phyloP scores from a whole-genome alignment of 2,329 filamentous ascomycete species.

The Helotiales sp. region DNA sequence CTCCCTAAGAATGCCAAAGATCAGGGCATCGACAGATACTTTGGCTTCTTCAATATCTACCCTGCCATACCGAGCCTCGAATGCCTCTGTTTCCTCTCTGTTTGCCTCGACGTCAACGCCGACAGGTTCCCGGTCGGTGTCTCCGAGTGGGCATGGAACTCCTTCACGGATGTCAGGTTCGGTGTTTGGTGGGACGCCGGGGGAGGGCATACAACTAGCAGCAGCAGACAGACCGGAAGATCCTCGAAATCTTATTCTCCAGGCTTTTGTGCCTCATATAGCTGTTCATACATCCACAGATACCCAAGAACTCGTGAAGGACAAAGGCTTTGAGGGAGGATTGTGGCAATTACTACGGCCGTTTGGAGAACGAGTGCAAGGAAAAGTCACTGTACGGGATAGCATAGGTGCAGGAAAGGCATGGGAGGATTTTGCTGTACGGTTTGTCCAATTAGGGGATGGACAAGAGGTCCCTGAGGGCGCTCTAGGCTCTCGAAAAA shows the following conservation, averaged over 20 bases:
- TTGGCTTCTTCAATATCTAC: constrained; percentile 53
- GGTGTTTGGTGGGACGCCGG: constrained; percentile 53
- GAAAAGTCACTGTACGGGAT: constrained; percentile 89
- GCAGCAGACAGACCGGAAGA: constrained; percentile 46
- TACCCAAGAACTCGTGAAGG: constrained; percentile 76
- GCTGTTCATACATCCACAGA: constrained; percentile 86
- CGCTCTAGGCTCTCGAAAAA: constrained; percentile 44
- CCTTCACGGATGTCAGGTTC: constrained; percentile 63
- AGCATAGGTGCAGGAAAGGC: constrained; percentile 82
- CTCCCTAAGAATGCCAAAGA: constrained; percentile 62
- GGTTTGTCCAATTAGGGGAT: constrained; percentile 76
- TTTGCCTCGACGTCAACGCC: constrained; percentile 72
- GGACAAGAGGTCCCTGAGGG: constrained; percentile 58
- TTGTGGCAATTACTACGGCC: constrained; percentile 86
- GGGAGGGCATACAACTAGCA: constrained; percentile 41
- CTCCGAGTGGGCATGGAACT: constrained; percentile 65
- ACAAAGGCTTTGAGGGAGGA: constrained; percentile 84
- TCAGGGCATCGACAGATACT: constrained; percentile 55
- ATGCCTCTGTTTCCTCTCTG: constrained; percentile 64
- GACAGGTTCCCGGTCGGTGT: constrained; percentile 69
- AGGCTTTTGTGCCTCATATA: constrained; percentile 87
- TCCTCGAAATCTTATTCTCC: constrained; percentile 71
- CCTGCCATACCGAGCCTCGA: constrained; percentile 58
- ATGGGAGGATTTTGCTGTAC: constrained; percentile 89
- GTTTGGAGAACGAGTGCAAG: constrained; percentile 86